Evolutionary conservation across 2,329 filamentous ascomycete genomes (phyloP).

Genomic region (Penicillium sp.): DNA sequence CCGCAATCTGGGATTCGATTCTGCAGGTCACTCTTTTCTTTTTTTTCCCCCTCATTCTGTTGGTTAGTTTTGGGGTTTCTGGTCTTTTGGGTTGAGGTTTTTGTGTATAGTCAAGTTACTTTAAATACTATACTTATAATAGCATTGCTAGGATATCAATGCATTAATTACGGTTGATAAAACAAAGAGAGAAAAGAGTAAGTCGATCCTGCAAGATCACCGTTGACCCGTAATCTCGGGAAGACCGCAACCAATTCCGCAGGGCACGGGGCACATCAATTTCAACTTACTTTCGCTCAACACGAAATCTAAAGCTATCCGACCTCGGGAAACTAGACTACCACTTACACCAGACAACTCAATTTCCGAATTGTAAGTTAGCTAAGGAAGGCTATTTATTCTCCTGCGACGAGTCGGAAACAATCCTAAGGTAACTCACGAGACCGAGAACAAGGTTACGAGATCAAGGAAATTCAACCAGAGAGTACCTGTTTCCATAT

Average conservation of each 20-base stretch:
- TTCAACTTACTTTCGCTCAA: background rate
- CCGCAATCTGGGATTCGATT: constrained; percentile 17
- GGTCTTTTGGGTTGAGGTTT: background rate
- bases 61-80: background rate
- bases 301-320: background rate
- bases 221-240: constrained; percentile 4
- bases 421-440: background rate
- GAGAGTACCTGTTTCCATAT: background rate
- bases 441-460: background rate
- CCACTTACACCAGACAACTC: background rate
- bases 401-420: background rate
- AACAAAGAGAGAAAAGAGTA: background rate
- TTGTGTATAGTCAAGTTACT: background rate
- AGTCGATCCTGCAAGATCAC: constrained; percentile 5
- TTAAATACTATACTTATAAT: background rate
- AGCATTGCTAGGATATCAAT: background rate
- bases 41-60: background rate
- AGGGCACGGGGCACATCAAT: background rate
- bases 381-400: background rate
- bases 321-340: too few relatives aligned
- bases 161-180: background rate
- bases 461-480: background rate
- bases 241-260: background rate
- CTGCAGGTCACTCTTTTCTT: background rate
- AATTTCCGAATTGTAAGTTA: background rate